A percentile compares a stretch with the other conserved stretches of the same genome.
Evolutionary conservation across 1,284 basidiomycete genomes (phyloP).

Genomic region (Veloboletus limbatus): DNA sequence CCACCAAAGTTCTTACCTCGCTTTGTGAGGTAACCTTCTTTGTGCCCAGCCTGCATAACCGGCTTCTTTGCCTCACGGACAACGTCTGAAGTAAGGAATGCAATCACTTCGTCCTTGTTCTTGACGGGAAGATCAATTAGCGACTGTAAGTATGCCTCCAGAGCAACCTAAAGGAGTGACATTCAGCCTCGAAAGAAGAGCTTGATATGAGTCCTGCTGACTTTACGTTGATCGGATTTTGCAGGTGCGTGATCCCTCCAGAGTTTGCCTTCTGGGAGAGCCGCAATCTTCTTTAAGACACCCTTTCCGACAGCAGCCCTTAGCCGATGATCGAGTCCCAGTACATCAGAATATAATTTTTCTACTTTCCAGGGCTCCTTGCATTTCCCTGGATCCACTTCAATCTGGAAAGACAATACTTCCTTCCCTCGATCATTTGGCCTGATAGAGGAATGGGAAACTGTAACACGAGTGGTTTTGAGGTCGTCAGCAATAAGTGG

Average conservation of each 20-base stretch:
- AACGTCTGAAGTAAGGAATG: constrained; percentile 90
- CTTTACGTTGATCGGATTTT: constrained; percentile 93
- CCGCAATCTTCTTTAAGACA: constrained; percentile 74
- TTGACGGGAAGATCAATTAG: constrained; percentile 81
- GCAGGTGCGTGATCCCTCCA: constrained; percentile 98
- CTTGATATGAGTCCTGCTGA: constrained; percentile 35
- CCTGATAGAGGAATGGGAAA: constrained; percentile 75
- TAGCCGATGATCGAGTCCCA: constrained; percentile 76
- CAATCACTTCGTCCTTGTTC: constrained; percentile 87
- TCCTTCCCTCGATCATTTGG: constrained; percentile 87
- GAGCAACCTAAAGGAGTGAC: constrained; percentile 52
- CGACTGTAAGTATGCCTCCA: constrained; percentile 88
- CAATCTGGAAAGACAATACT: constrained; percentile 78
- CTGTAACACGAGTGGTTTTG: constrained; percentile 56
- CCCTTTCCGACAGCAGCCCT: constrained; percentile 65
- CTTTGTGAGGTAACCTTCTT: constrained; percentile 96
- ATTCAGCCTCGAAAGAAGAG: constrained; percentile 6
- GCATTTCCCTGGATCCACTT: constrained; percentile 59
- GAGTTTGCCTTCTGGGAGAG: constrained; percentile 85
- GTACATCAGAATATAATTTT: constrained; percentile 90
- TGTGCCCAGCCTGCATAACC: constrained; percentile 79
- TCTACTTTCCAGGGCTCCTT: constrained; percentile 87
- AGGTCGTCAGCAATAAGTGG: constrained; percentile 69
- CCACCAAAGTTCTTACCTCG: constrained; percentile 95
- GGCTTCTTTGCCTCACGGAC: constrained; percentile 71